Evolutionary conservation across 2,329 filamentous ascomycete genomes (phyloP).

Genomic region (Hypoxylon sp.): DNA sequence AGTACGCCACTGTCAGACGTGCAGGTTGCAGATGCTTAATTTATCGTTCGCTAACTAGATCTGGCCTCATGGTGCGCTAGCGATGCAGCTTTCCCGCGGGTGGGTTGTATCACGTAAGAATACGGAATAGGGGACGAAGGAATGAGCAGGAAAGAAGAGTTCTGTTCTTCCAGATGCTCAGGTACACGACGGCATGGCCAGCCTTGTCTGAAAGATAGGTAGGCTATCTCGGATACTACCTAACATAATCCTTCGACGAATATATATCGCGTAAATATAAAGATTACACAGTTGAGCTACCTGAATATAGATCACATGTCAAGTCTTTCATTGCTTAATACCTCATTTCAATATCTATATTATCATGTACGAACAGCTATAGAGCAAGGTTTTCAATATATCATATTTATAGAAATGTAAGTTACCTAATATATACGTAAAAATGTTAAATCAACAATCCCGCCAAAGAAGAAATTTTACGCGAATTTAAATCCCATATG

Average conservation of each 20-base stretch:
- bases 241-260: background rate
- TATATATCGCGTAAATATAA: background rate
- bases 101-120: slow-evolving; percentile 20
- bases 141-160: background rate
- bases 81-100: slow-evolving; percentile 1
- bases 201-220: background rate
- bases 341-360: no score
- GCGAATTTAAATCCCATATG: slow-evolving; percentile 6
- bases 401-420: background rate
- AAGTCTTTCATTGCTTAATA: no score
- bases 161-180: background rate
- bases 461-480: background rate
- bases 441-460: background rate
- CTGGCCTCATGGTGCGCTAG: slow-evolving; percentile 9
- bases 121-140: slow-evolving; percentile 1
- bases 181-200: background rate
- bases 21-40: slow-evolving; percentile 15
- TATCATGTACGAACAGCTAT: background rate
- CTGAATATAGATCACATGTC: background rate
- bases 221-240: background rate
- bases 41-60: slow-evolving; percentile 4
- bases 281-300: background rate
- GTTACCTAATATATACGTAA: background rate
- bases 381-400: background rate
- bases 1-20: slow-evolving; percentile 17